Evolutionary conservation across 2,329 filamentous ascomycete species (phyloP), one percentile per base, ranked within the genome.

Genomic region (Hypoxylon sp.): DNA sequence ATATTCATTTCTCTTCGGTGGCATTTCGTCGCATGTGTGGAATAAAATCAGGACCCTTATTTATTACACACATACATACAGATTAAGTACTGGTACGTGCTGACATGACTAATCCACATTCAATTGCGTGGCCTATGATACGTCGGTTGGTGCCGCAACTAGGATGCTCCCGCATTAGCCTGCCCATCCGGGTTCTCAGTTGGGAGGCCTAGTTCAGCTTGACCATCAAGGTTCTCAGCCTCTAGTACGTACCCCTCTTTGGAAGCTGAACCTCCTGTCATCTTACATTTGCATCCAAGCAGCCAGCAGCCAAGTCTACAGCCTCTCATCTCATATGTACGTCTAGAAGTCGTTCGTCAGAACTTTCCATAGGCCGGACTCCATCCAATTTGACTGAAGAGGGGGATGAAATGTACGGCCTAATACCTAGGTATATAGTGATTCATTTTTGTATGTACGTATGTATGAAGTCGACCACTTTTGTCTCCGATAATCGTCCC

Each of bases 141-240:
- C 66, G 67, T 67, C 53, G 39, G 57, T 59, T 56, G 34, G 37
- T 54, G 43, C 66, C 66, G 62, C 34, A 23, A 50, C 50, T 39
- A 56, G 25, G n/a, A 45, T n/a, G 43, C 41, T 34, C 45, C 19
- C 32, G 59, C 65, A 53, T 59, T 68, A 65, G 60, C 12, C 45
- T 61, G 67, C 11, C 72, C 73, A 71, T 74, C 74, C 71, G 58
- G 73, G 74, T 75, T 65, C 72, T 70, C 65, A 37, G 30, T 29
- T 16, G 37, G 19, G 60, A 52, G 61, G 39, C 47, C 50, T 29
- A 47, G 43, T 52, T 62, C 53, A 63, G 65, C 61, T 63, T 19
- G 51, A 41, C 67, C 67, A 65, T 70, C 67, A 70, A 70, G 67
- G 67, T 69, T 57, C 67, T 67, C 67, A 69, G 67, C 63, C 63